Base-by-base conservation (phyloP, 495 filamentous ascomycete genomes). In the Aspergillus homomorphus region DNA sequence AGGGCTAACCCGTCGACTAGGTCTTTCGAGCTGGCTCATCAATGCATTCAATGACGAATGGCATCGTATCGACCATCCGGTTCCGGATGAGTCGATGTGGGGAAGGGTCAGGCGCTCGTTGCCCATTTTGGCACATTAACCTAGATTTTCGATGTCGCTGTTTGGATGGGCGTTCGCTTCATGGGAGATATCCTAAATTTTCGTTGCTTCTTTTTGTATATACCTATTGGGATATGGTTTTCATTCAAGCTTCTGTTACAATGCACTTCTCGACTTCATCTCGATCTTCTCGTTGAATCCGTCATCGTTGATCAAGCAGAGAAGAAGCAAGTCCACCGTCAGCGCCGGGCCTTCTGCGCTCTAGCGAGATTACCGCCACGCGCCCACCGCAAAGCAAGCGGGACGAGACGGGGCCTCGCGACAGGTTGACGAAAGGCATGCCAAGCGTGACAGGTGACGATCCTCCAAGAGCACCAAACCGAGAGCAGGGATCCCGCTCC, bases 21-120 rank as follows among this genome's bases (percentile, higher is more conserved):
- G 90, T 70, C 76, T 98, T 18, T 85, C 81, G 58, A 95, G 88
- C 71, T 98, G 94, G 92, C 83, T 98, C 54, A 81, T 96, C 69
- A 96, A 97, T 68, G 94, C 95, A 0, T 98, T 98, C 72, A 98
- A 97, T 62, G 95, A 93, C 22, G 93, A 97, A 69, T 98, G 93
- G 89, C 70, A 91, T 51, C 85, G 85, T 60, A 84, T 89, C n/a
- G 77, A 80, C 5, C 73, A 86, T 44, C 82, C 92, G 6, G 81
- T 84, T 62, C 91, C 91, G 0, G 63, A 69, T 28, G 66, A 68
- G 21, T 70, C 69, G 15, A 66, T 67, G 42, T 73, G 66, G 68
- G 58, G 52, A 18, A 56, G 59, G 22, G 20, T 66, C 7, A 73
- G 66, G 53, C 61, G 70, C 22, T 56, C 62, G 41, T 22, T 67